phyloP scores from a whole-genome alignment of 31 red algal genomes.

The Asparagopsis taxiformis region DNA sequence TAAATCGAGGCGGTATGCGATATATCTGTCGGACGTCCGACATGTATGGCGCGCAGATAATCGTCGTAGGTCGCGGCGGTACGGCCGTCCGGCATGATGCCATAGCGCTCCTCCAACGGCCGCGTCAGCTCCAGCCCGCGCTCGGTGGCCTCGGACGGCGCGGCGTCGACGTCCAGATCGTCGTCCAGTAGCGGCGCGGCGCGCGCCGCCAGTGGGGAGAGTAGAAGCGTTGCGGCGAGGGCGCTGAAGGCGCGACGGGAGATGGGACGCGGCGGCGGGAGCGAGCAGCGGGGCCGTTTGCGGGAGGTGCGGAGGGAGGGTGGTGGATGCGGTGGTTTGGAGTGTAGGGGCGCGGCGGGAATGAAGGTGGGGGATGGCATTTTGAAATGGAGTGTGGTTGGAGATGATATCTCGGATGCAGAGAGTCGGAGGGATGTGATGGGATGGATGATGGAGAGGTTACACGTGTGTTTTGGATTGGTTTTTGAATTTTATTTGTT shows the following conservation, averaged over 20 bases:
- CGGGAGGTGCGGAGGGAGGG: background rate
- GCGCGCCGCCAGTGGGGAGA: background rate
- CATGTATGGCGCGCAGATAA: slow-evolving; percentile 15
- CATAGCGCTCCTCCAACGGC: slow-evolving; percentile 22
- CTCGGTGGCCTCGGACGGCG: slow-evolving; percentile 1
- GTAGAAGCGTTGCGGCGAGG: background rate
- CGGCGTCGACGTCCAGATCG: slow-evolving; percentile 6
- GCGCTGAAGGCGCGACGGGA: background rate
- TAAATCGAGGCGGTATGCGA: slow-evolving; percentile 11
- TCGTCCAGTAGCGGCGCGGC: slow-evolving; percentile 9
- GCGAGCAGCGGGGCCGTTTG: background rate
- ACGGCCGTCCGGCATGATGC: background rate
- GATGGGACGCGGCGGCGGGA: background rate
- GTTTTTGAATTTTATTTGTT: too few species aligned
- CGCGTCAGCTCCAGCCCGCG: slow-evolving; percentile 23
- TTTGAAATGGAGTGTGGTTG: background rate
- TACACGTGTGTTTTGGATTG: too few species aligned
- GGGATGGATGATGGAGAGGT: too few species aligned
- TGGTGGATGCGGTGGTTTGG: background rate
- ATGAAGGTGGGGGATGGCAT: background rate
- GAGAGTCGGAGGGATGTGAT: too few species aligned
- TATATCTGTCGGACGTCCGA: slow-evolving; percentile 21
- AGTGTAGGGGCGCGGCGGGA: background rate
- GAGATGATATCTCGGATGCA: background rate
- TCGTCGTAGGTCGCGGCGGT: slow-evolving; percentile 21